Evolutionary conservation across 352 stramenopile genomes (phyloP).

Genomic region (Phytophthora crassamura): DNA sequence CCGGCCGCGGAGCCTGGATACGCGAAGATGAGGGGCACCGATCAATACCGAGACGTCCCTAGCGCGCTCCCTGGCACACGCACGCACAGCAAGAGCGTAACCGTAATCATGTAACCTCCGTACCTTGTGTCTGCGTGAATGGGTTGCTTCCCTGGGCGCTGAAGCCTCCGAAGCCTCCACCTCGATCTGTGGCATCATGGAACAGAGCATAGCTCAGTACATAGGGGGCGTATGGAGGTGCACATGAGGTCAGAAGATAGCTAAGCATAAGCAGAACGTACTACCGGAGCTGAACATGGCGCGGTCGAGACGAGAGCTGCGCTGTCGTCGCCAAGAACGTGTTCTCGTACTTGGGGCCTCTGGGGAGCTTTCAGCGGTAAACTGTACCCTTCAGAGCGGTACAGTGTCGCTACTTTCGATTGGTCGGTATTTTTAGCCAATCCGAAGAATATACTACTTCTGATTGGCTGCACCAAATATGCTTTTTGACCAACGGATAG

Average conservation of each 20-base stretch:
- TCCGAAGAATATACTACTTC: background rate
- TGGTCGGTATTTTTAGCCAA: too few relatives aligned
- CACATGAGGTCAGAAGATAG: background rate
- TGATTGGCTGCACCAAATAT: slow-evolving; percentile 51
- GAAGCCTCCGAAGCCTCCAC: slow-evolving; percentile 33
- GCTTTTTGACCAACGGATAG: too few relatives aligned
- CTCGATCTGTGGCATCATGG: slow-evolving; percentile 23
- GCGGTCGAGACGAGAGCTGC: slow-evolving; percentile 2
- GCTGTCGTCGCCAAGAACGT: background rate
- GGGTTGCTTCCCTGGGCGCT: slow-evolving; percentile 34
- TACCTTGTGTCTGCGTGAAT: slow-evolving; percentile 56
- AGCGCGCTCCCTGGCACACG: background rate
- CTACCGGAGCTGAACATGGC: slow-evolving; percentile 49
- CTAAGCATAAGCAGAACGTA: slow-evolving; percentile 20
- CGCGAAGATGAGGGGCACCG: slow-evolving; percentile 24
- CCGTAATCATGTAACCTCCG: slow-evolving; percentile 11
- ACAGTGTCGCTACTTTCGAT: too few relatives aligned
- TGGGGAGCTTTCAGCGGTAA: too few relatives aligned
- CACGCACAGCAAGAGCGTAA: slow-evolving; percentile 12
- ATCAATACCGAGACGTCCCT: slow-evolving; percentile 39
- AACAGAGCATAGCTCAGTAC: slow-evolving; percentile 16
- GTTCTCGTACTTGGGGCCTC: background rate
- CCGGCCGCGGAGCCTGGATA: slow-evolving; percentile 35
- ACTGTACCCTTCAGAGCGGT: too few relatives aligned
- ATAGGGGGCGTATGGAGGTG: background rate